Evolutionary conservation across 345 rosid genomes (phyloP).

Genomic region (Cardamine resedifolia): DNA sequence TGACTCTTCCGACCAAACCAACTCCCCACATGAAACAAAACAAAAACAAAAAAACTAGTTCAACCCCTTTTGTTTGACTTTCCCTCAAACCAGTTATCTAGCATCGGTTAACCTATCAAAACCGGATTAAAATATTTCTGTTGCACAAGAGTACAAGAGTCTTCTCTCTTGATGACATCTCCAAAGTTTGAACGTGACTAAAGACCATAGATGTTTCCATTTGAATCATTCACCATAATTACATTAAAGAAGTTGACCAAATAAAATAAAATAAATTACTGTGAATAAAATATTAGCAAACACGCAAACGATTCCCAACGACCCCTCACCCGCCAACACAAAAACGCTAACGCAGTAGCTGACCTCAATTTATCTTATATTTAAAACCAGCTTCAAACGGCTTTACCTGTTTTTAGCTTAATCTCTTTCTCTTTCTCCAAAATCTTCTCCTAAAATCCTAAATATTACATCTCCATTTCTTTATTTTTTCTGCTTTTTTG

Average conservation of each 20-base stretch:
- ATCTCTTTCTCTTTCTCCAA: constrained; percentile 34
- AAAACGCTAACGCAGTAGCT: constrained; percentile 28
- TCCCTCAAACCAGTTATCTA: not conserved
- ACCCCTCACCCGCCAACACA: constrained; percentile 40
- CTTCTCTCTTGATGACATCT: constrained; percentile 17
- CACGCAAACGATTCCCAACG: constrained; percentile 37
- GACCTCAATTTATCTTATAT: constrained; percentile 13
- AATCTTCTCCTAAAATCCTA: constrained; percentile 43
- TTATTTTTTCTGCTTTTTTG: constrained; percentile 3
- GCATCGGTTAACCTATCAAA: not conserved
- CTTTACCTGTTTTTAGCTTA: constrained; percentile 32
- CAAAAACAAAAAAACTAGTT: constrained; percentile 12
- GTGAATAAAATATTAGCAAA: not conserved
- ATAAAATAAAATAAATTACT: not conserved
- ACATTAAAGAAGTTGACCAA: not conserved
- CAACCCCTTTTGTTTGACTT: constrained; percentile 34
- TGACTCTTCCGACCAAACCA: constrained; percentile 36
- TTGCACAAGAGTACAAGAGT: constrained; percentile 12
- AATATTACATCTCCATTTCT: constrained; percentile 21
- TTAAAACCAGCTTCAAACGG: constrained; percentile 28
- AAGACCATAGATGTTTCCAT: constrained; percentile 35
- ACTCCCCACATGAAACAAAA: constrained; percentile 20
- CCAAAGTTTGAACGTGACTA: constrained; percentile 24
- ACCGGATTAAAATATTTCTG: constrained; percentile 8
- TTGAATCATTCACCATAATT: constrained; percentile 19